Percentiles rank a stretch among this genome's conserved stretches.
Conservation (phyloP, 192 early-diverging fungal genomes). For the Linnemannia schmuckeri region DNA sequence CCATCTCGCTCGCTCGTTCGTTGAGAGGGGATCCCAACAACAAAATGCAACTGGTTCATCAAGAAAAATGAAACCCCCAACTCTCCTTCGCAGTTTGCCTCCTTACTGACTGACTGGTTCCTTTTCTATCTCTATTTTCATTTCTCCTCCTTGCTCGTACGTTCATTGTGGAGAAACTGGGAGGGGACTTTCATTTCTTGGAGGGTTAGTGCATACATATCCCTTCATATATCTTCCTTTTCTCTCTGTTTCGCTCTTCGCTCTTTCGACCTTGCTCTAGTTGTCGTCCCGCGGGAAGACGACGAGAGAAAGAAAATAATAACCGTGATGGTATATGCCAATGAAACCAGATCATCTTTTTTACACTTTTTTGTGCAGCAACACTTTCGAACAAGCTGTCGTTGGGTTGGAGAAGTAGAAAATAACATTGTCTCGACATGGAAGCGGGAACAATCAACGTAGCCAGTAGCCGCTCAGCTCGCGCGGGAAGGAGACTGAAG, state of each 20-base stretch:
- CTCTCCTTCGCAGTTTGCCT: neutral
- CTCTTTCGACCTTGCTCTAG: too few species aligned
- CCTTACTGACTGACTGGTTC: neutral
- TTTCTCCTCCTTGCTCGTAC: neutral
- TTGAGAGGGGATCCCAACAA: neutral
- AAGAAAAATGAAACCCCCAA: neutral
- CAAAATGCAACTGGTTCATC: conserved; percentile 1
- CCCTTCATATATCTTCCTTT: neutral
- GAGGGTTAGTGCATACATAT: neutral
- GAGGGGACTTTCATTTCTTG: neutral
- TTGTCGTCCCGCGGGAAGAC: too few species aligned
- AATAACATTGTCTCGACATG: too few species aligned
- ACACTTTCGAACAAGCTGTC: too few species aligned
- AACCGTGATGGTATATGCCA: neutral
- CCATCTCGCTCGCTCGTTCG: neutral
- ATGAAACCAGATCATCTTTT: neutral
- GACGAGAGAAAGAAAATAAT: neutral
- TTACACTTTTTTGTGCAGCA: neutral
- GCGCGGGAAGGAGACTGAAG: neutral
- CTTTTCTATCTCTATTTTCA: neutral
- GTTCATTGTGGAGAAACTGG: neutral
- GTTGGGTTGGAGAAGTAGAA: too few species aligned
- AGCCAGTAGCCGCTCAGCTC: neutral
- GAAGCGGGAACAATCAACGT: neutral
- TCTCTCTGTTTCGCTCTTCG: too few species aligned